Base-by-base conservation (phyloP, 305 asterid genomes). In the Fraxinus ornus region DNA sequence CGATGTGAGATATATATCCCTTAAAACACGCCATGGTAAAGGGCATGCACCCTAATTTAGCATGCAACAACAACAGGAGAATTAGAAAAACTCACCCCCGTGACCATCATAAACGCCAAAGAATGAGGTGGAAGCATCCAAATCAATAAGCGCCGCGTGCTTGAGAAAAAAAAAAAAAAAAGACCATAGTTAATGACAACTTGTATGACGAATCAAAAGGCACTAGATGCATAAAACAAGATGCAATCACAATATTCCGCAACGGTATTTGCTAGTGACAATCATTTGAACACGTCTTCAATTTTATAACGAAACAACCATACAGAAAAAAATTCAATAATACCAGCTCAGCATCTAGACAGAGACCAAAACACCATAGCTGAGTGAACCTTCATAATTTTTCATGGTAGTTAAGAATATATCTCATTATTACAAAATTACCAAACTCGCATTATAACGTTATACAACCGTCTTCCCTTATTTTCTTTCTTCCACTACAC, bases 81-180 rank as follows among this genome's bases (percentile, higher is more conserved):
- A 30, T 71, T 60, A 32, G 35, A 55, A 85, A 83, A 85, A 87
- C 89, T 49, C 86, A 95, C 98, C 98, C 86, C 98, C 98, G 81
- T 95, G 98, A 75, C 98, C 98, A 83, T 95, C 98, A 85, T 93
- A 95, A 83, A 95, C 98, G 78, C 98, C 98, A 87, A 95, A 95
- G 91, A 91, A 95, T 44, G 98, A 94, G 64, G 98, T 93, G 70
- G 92, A 86, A 78, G 89, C 80, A 78, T 95, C 98, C 90, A 95
- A 85, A 86, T 93, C 92, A 30, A 90, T 89, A 80, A 93, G 52
- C 64, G 98, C 97, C 28, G 98, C 97, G 88, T 95, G 98, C 98
- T 95, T 84, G 41, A 86, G 71, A 79, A 81, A 85, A 26, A 75
- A 70, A 84, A 28, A 71, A 77, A 24, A 24, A 79, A n/a, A n/a